Conservation (phyloP, 805 yeast genomes). For the Ogataea nitratoaversa region DNA sequence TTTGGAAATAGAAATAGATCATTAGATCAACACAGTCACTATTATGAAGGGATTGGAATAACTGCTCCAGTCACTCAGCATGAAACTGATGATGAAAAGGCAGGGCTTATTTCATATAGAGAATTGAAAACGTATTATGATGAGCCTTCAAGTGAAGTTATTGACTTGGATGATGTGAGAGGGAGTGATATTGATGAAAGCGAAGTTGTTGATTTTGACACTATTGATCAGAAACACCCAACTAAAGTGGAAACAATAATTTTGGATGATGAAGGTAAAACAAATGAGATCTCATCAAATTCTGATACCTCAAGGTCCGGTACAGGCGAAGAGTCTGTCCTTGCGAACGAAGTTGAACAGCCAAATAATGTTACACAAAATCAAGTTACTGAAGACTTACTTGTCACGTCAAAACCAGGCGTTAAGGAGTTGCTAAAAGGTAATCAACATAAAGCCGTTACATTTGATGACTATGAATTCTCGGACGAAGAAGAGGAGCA, state of each 20-base stretch:
- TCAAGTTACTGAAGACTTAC: not conserved
- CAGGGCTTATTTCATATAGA: constrained; percentile 48
- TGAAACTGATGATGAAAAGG: constrained; percentile 38
- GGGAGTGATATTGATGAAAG: constrained; percentile 4
- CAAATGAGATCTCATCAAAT: too few species aligned
- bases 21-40: constrained; percentile 1
- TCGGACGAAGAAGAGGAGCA: constrained; percentile 76
- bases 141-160: too few species aligned
- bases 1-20: constrained; percentile 8
- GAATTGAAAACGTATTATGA: constrained; percentile 37
- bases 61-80: not conserved
- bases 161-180: constrained; percentile 7
- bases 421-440: not conserved
- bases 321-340: too few species aligned
- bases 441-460: constrained; percentile 7
- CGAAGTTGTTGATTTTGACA: not conserved
- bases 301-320: too few species aligned
- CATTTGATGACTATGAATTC: constrained; percentile 52
- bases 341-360: too few species aligned
- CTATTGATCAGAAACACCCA: too few species aligned
- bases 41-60: constrained; percentile 1
- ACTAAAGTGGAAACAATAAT: not conserved
- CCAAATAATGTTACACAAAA: too few species aligned
- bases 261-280: too few species aligned
- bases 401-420: not conserved